Conservation (phyloP, 2,329 filamentous ascomycete genomes). For the Nemania sp. region DNA sequence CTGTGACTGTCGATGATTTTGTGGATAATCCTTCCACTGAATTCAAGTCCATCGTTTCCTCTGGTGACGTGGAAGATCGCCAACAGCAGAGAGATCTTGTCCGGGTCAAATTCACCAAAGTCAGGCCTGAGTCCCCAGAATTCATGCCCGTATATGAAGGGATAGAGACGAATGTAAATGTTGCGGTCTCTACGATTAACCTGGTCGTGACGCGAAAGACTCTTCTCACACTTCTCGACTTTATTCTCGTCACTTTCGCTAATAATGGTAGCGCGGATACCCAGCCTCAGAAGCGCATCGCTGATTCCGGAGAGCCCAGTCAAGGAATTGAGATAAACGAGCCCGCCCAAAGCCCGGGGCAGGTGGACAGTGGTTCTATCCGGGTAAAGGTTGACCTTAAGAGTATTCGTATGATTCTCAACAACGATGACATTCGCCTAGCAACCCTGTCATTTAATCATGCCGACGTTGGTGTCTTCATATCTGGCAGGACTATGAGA, state of each 20-base stretch:
- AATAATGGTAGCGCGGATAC: constrained; percentile 58
- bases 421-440: constrained; percentile 95
- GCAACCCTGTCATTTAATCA: constrained; percentile 94
- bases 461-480: constrained; percentile 89
- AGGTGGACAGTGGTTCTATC: constrained; percentile 76
- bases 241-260: constrained; percentile 92
- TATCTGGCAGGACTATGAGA: constrained; percentile 87
- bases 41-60: constrained; percentile 98
- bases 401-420: constrained; percentile 92
- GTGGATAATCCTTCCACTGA: constrained; percentile 89
- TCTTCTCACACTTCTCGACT: constrained; percentile 90
- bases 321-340: constrained; percentile 56
- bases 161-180: constrained; percentile 91
- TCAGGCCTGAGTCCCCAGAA: constrained; percentile 91
- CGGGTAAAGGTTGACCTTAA: constrained; percentile 94
- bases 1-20: constrained; percentile 91
- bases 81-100: constrained; percentile 85
- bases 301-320: constrained; percentile 52
- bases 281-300: constrained; percentile 52
- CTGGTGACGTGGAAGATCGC: constrained; percentile 77
- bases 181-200: constrained; percentile 94
- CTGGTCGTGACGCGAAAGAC: constrained; percentile 94
- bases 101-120: constrained; percentile 87
- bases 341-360: constrained; percentile 52
- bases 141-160: constrained; percentile 93